These are phyloP conservation scores for Cercospora beticola DNA, from an alignment of 2,329 filamentous ascomycete genomes.

Conservation along the genomic window DNA sequence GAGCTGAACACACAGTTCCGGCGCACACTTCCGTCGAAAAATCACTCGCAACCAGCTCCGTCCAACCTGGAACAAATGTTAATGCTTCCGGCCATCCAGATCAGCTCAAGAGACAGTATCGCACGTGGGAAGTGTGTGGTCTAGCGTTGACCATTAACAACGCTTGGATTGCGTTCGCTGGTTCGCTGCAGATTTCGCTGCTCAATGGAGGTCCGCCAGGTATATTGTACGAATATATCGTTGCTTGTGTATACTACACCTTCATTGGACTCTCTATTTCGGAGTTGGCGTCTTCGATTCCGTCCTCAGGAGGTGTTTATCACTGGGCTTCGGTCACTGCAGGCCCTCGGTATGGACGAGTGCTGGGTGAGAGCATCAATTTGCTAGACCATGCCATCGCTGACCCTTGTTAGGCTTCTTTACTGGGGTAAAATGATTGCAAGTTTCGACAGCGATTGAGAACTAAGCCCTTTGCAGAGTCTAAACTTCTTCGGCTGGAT, in stretches of 20 bases:
- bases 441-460: not conserved
- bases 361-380: constrained; percentile 15
- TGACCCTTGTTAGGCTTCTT: constrained; percentile 35
- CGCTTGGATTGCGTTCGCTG: constrained; percentile 64
- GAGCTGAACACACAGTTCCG: not conserved
- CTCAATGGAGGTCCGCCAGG: constrained; percentile 41
- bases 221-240: constrained; percentile 40
- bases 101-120: constrained; percentile 63
- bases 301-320: constrained; percentile 52
- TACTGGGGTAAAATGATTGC: constrained; percentile 27
- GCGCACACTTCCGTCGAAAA: not conserved
- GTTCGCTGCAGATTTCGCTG: constrained; percentile 58
- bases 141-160: constrained; percentile 62
- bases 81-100: constrained; percentile 66
- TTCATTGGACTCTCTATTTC: constrained; percentile 47
- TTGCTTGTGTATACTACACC: constrained; percentile 38
- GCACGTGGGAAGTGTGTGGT: constrained; percentile 59
- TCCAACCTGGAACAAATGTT: constrained; percentile 46
- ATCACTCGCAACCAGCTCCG: not conserved
- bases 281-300: constrained; percentile 56
- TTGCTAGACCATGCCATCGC: not conserved
- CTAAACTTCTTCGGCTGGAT: constrained; percentile 62
- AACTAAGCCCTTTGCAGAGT: not conserved
- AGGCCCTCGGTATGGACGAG: constrained; percentile 35
- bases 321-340: constrained; percentile 41